Base-by-base conservation (phyloP, 305 asterid species). In the Nicotiana rustica region DNA sequence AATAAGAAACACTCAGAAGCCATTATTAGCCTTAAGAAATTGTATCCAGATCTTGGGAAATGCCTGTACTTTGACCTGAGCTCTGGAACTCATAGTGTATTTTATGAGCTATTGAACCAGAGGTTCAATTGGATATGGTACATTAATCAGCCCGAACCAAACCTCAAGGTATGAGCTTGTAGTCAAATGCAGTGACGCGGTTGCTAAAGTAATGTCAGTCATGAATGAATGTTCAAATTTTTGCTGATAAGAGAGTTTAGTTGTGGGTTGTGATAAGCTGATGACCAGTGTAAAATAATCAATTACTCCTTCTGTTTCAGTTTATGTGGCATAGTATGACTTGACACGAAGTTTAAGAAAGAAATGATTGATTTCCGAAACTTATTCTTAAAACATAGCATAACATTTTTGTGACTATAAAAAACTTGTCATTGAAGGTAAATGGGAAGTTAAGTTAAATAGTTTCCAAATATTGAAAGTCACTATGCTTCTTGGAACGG, bases 81-180 rank as follows among this genome's bases (percentile, higher is more conserved):
- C 19, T 83, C 87, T 10, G 88, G 87, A 80, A 89, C 92, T 38
- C 99, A 95, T 55, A 81, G 92, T 52, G 92, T 89, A 71, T 85
- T 94, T 67, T 94, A 92, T 69, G 95, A 95, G 91, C 82, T 94
- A 55, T 68, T 86, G 75, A 86, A 92, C 88, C 86, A 83, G 78
- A 88, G 95, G 81, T 85, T 94, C 77, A 95, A 94, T 78, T 95
- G 99, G 99, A 91, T 95, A 87, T 95, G 99, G 99, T 95, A 94
- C 82, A 84, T 82, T 78, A 94, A 92, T 88, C 97, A 92, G 67
- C 94, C 91, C 10, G 97, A 94, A 85, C 99, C 97, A 41, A 83
- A 81, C 36, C 89, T 90, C 56, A 84, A 93, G 98, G 98, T 94
- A 89, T 66, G 14, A 41, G 10, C n/a, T 75, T 75, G 79, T 25